These are phyloP conservation scores for Candida sp. DNA, from an alignment of 1,139 yeast species.

Conservation along the genomic window DNA sequence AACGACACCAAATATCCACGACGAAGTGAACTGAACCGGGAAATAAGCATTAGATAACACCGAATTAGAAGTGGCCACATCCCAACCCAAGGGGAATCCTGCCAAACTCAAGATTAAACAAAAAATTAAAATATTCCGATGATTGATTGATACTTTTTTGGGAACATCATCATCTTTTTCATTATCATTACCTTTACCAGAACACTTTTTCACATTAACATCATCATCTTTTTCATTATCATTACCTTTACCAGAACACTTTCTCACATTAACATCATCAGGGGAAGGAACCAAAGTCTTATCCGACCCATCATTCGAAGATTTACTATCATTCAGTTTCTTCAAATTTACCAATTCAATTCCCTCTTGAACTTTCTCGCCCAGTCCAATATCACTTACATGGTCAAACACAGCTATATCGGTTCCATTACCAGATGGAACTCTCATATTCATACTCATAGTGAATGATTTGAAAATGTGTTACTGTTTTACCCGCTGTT, in stretches of 20 bases:
- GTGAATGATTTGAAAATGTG: not conserved
- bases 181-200: not conserved
- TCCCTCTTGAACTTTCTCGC: not conserved
- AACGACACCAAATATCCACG: conserved; percentile 15
- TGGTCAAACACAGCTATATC: not conserved
- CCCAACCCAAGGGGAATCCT: conserved; percentile 33
- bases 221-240: not conserved
- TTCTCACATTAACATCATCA: not conserved
- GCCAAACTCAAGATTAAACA: conserved; percentile 10
- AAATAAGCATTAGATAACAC: conserved; percentile 10
- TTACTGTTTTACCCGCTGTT: not conserved
- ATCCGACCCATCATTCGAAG: not conserved
- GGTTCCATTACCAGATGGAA: not conserved
- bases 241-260: not conserved
- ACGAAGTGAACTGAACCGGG: not conserved
- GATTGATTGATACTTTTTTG: conserved; percentile 1
- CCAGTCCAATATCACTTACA: not conserved
- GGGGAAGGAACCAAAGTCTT: not conserved
- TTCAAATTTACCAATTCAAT: not conserved
- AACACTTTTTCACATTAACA: not conserved
- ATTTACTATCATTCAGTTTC: not conserved
- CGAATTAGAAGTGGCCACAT: conserved; percentile 29
- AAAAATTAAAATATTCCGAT: conserved; percentile 2
- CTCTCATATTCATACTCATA: not conserved
- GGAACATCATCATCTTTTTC: not conserved